Percentiles rank a stretch among this genome's conserved stretches.
Conservation (phyloP, 106 monocot genomes). For the Phalaenopsis aphrodite region DNA sequence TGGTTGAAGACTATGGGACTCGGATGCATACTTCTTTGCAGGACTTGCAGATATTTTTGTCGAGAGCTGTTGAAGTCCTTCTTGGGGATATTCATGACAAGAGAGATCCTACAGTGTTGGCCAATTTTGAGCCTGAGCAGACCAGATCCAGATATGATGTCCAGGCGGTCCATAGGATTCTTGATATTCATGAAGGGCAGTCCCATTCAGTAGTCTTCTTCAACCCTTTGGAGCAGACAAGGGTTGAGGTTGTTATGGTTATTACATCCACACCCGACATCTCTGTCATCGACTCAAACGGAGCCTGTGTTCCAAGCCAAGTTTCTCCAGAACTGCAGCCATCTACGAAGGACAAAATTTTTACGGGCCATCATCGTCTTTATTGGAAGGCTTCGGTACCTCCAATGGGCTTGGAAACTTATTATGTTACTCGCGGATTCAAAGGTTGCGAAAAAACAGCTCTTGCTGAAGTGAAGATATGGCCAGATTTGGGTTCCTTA, state of each 20-base stretch:
- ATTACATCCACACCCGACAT: slow-evolving; percentile 56
- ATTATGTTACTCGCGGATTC: slow-evolving; percentile 51
- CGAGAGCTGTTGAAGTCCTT: slow-evolving; percentile 69
- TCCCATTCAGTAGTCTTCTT: slow-evolving; percentile 56
- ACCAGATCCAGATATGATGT: slow-evolving; percentile 80
- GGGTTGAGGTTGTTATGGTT: slow-evolving; percentile 87
- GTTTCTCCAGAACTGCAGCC: slow-evolving; percentile 81
- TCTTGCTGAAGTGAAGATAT: slow-evolving; percentile 49
- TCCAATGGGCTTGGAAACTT: slow-evolving; percentile 86
- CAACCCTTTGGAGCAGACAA: slow-evolving; percentile 79
- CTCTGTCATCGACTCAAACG: slow-evolving; percentile 55
- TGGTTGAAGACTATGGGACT: slow-evolving; percentile 79
- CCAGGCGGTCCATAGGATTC: slow-evolving; percentile 62
- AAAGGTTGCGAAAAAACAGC: slow-evolving; percentile 52
- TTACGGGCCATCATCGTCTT: slow-evolving; percentile 67
- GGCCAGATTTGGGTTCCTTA: slow-evolving; percentile 17
- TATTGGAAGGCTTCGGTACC: slow-evolving; percentile 91
- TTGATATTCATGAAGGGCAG: slow-evolving; percentile 36
- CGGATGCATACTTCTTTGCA: slow-evolving; percentile 84
- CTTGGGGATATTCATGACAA: slow-evolving; percentile 51
- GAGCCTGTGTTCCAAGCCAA: slow-evolving; percentile 68
- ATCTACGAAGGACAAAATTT: slow-evolving; percentile 26
- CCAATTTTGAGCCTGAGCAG: slow-evolving; percentile 72
- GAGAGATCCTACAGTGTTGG: slow-evolving; percentile 53
- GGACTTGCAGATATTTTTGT: slow-evolving; percentile 86